Evolutionary conservation across 2,329 filamentous ascomycete species (phyloP).

Genomic region (Elsinoe australis): DNA sequence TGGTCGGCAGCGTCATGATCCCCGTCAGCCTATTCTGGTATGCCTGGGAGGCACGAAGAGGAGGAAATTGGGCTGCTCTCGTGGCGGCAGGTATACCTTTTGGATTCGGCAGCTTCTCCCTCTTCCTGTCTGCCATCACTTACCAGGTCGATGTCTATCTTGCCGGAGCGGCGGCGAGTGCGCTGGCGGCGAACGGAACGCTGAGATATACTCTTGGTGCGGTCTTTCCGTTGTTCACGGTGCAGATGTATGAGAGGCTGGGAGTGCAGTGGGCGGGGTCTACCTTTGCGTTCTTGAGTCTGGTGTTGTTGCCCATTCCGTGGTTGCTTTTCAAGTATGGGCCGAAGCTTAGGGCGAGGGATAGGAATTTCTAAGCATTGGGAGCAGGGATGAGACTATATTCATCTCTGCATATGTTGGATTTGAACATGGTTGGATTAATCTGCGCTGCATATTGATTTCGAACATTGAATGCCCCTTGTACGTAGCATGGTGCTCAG

Average conservation of each 20-base stretch:
- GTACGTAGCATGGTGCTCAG: too few relatives aligned
- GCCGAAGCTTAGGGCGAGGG: slow-evolving; percentile 9
- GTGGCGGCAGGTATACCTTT: slow-evolving; percentile 17
- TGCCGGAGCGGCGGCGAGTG: slow-evolving; percentile 18
- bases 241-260: slow-evolving; percentile 27
- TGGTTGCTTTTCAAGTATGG: slow-evolving; percentile 13
- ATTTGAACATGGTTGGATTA: too few relatives aligned
- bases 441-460: too few relatives aligned
- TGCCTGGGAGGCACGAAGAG: slow-evolving; percentile 46
- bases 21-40: slow-evolving; percentile 53
- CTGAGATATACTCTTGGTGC: slow-evolving; percentile 28
- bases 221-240: slow-evolving; percentile 30
- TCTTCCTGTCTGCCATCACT: slow-evolving; percentile 16
- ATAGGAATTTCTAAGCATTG: not conserved
- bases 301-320: slow-evolving; percentile 9
- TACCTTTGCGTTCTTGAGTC: slow-evolving; percentile 25
- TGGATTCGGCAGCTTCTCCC: slow-evolving; percentile 10
- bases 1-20: slow-evolving; percentile 32
- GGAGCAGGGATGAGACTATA: too few relatives aligned
- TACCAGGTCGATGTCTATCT: slow-evolving; percentile 14
- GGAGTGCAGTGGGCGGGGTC: slow-evolving; percentile 32
- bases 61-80: not conserved
- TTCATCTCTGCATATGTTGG: too few relatives aligned
- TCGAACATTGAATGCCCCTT: too few relatives aligned
- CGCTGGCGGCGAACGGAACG: slow-evolving; percentile 30